Conservation (phyloP, 1,284 basidiomycete species). For the Leccinum huronense region DNA sequence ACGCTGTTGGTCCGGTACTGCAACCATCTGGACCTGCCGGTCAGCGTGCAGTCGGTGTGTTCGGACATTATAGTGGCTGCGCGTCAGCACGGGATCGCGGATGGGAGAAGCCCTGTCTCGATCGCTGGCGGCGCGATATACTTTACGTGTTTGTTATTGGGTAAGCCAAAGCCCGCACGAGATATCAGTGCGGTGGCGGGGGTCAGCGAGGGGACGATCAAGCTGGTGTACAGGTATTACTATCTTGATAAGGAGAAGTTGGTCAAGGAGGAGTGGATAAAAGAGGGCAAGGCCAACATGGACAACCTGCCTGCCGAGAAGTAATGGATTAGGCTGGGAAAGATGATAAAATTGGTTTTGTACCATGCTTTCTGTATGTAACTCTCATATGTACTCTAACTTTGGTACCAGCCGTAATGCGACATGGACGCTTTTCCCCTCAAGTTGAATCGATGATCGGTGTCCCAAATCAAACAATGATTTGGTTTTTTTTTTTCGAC, state of each 20-base stretch:
- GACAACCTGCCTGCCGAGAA: conserved; percentile 34
- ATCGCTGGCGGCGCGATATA: conserved; percentile 96
- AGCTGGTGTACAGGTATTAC: conserved; percentile 78
- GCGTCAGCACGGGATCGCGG: conserved; percentile 82
- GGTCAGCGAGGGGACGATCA: conserved; percentile 97
- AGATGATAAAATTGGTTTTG: background rate
- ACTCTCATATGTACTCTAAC: conserved; percentile 15
- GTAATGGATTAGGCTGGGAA: conserved; percentile 9
- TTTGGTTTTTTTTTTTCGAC: background rate
- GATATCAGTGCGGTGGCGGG: conserved; percentile 94
- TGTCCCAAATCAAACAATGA: background rate
- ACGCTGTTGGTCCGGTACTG: conserved; percentile 91
- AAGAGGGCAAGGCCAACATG: conserved; percentile 70
- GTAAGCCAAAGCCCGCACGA: conserved; percentile 70
- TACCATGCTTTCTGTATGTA: conserved; percentile 24
- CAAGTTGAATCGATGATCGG: no score
- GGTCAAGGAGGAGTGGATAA: conserved; percentile 80
- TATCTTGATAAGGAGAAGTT: conserved; percentile 67
- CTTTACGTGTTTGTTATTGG: conserved; percentile 85
- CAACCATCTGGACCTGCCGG: conserved; percentile 89
- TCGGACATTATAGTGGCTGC: conserved; percentile 83
- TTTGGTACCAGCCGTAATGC: conserved; percentile 13
- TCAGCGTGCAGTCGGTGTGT: conserved; percentile 80
- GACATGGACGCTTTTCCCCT: background rate
- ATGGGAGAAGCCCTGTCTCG: conserved; percentile 92